These are phyloP conservation scores for Annona squamosa DNA, from an alignment of 164 flowering plant species.

Conservation along the genomic window DNA sequence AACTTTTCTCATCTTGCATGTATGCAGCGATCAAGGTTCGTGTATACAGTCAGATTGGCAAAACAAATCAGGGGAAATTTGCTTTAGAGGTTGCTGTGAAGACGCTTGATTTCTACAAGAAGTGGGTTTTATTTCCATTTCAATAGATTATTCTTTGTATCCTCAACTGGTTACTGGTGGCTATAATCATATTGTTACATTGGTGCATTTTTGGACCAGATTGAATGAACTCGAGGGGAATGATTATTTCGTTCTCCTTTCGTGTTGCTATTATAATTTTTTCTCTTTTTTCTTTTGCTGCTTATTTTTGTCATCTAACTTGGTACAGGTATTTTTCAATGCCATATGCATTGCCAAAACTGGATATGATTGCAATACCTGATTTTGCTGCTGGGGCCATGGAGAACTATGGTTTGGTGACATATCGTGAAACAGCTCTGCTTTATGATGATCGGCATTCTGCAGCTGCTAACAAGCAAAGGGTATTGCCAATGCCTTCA, in stretches of 20 bases:
- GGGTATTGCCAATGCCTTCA: slow-evolving; percentile 35
- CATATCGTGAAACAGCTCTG: slow-evolving; percentile 87
- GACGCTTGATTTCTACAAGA: slow-evolving; percentile 74
- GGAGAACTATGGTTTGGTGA: slow-evolving; percentile 98
- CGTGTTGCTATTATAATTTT: not conserved
- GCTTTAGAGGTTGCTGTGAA: slow-evolving; percentile 85
- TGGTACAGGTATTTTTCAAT: slow-evolving; percentile 62
- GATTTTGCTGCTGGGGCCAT: slow-evolving; percentile 99
- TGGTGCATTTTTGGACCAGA: not conserved
- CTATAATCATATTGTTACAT: not conserved
- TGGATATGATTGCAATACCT: slow-evolving; percentile 97
- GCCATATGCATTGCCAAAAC: slow-evolving; percentile 90
- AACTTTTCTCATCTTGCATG: not conserved
- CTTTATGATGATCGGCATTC: slow-evolving; percentile 91
- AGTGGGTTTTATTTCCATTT: slow-evolving; percentile 35
- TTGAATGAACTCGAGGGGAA: not conserved
- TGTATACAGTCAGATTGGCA: slow-evolving; percentile 86
- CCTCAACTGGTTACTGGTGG: not conserved
- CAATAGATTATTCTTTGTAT: not conserved
- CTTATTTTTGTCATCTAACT: not conserved
- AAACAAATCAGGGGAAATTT: slow-evolving; percentile 81
- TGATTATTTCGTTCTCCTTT: not conserved
- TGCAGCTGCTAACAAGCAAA: slow-evolving; percentile 89
- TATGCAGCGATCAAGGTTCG: slow-evolving; percentile 69
- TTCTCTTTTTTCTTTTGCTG: not conserved